phyloP scores from a whole-genome alignment of 805 yeast species.

The Zygosaccharomyces kombuchaensis region DNA sequence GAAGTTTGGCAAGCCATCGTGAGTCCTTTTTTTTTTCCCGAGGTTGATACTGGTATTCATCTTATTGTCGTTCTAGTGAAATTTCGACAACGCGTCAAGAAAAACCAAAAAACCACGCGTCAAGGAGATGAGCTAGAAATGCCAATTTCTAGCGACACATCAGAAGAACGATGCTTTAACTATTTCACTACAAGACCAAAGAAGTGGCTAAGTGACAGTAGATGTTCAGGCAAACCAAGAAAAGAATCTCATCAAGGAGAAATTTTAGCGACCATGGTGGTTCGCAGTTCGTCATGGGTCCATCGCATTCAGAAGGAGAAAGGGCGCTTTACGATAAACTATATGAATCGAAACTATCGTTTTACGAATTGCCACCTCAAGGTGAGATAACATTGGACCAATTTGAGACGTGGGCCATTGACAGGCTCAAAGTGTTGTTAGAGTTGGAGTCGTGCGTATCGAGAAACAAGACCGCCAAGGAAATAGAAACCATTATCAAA shows the following conservation, averaged over 20 bases:
- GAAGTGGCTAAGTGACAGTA: background rate
- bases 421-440: conserved; percentile 73
- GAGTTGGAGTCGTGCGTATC: conserved; percentile 76
- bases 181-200: background rate
- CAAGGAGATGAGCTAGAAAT: conserved; percentile 1
- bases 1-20: background rate
- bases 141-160: background rate
- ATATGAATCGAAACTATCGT: conserved; percentile 61
- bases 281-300: conserved; percentile 25
- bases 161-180: background rate
- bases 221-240: conserved; percentile 71
- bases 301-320: conserved; percentile 29
- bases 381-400: conserved; percentile 87
- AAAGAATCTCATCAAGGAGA: conserved; percentile 69
- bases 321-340: conserved; percentile 35
- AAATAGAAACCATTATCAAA: conserved; percentile 58
- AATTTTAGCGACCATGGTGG: conserved; percentile 45
- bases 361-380: conserved; percentile 73
- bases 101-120: conserved; percentile 8
- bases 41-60: background rate
- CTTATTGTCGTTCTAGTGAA: background rate
- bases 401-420: conserved; percentile 95
- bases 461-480: conserved; percentile 59
- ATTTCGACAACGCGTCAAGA: conserved; percentile 3
- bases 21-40: background rate